These are phyloP conservation scores for Tilletia walkeri DNA, from an alignment of 1,284 basidiomycete genomes.

Conservation along the genomic window DNA sequence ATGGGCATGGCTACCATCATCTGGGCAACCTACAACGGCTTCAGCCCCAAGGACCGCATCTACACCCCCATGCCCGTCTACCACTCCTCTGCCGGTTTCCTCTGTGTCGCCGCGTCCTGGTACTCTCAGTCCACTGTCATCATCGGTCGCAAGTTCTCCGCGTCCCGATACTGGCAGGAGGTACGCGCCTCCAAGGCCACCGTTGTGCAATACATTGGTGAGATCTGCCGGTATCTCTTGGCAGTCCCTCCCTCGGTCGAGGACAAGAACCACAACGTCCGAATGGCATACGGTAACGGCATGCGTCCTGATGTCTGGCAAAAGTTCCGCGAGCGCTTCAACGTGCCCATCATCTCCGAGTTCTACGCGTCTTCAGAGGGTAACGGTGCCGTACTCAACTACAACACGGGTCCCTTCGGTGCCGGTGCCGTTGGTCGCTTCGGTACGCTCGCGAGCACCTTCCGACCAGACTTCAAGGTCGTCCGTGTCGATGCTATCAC, in stretches of 20 bases:
- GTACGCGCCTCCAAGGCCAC: conserved; percentile 52
- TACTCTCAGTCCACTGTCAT: conserved; percentile 50
- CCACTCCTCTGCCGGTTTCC: conserved; percentile 50
- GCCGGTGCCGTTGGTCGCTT: conserved; percentile 54
- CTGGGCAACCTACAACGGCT: conserved; percentile 42
- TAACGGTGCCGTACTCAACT: conserved; percentile 52
- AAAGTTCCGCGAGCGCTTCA: conserved; percentile 54
- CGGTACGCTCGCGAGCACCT: conserved; percentile 35
- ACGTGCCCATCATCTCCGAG: conserved; percentile 49
- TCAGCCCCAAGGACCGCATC: conserved; percentile 44
- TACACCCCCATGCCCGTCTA: conserved; percentile 56
- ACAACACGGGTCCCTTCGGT: conserved; percentile 53
- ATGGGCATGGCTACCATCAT: conserved; percentile 43
- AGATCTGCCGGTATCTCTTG: conserved; percentile 54
- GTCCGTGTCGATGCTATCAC: conserved; percentile 54
- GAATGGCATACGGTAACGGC: conserved; percentile 57
- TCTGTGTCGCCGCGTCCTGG: conserved; percentile 50
- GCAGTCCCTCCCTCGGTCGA: conserved; percentile 48
- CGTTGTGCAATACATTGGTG: conserved; percentile 56
- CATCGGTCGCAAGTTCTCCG: conserved; percentile 57
- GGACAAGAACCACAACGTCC: conserved; percentile 56
- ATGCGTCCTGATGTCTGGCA: conserved; percentile 56
- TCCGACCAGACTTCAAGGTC: conserved; percentile 48
- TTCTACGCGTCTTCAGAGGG: conserved; percentile 56
- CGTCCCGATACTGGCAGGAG: conserved; percentile 53